A percentile compares a stretch with the other conserved stretches of the same genome.
Conservation (phyloP, 2,329 filamentous ascomycete species). For the Volutella citrinella region DNA sequence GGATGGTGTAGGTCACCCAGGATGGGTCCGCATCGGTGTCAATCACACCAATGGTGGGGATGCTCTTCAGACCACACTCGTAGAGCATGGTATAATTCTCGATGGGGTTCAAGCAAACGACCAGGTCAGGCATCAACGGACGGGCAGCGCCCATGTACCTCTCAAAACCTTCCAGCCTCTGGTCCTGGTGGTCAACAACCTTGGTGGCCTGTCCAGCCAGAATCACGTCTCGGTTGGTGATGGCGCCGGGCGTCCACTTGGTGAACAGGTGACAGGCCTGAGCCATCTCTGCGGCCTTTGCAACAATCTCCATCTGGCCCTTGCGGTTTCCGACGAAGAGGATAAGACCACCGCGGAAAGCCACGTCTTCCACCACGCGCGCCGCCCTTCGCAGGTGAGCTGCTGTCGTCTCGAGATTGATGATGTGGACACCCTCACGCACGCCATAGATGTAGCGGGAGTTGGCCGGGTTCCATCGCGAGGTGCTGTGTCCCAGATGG, state of each 20-base stretch:
- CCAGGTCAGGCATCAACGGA: constrained; percentile 80
- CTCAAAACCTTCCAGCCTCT: constrained; percentile 58
- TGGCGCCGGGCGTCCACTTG: constrained; percentile 85
- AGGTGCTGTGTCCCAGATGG: constrained; percentile 87
- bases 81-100: constrained; percentile 90
- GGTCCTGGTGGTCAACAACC: constrained; percentile 75
- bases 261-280: constrained; percentile 85
- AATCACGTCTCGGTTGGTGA: constrained; percentile 92
- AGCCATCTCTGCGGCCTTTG: constrained; percentile 74
- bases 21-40: constrained; percentile 92
- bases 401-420: constrained; percentile 84
- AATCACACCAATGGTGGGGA: constrained; percentile 92
- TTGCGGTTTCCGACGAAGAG: constrained; percentile 86
- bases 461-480: constrained; percentile 93
- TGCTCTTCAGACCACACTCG: constrained; percentile 83
- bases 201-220: constrained; percentile 66
- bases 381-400: constrained; percentile 88
- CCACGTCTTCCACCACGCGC: constrained; percentile 86
- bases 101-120: constrained; percentile 86
- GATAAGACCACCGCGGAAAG: constrained; percentile 77
- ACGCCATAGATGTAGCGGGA: constrained; percentile 92
- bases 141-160: constrained; percentile 60
- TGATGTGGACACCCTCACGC: constrained; percentile 85
- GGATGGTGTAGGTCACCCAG: constrained; percentile 94
- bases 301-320: constrained; percentile 77